Evolutionary conservation across 768 basidiomycete genomes (phyloP), one percentile per base, ranked within the genome.

Genomic region (Rubroboletus pulcherrimus): DNA sequence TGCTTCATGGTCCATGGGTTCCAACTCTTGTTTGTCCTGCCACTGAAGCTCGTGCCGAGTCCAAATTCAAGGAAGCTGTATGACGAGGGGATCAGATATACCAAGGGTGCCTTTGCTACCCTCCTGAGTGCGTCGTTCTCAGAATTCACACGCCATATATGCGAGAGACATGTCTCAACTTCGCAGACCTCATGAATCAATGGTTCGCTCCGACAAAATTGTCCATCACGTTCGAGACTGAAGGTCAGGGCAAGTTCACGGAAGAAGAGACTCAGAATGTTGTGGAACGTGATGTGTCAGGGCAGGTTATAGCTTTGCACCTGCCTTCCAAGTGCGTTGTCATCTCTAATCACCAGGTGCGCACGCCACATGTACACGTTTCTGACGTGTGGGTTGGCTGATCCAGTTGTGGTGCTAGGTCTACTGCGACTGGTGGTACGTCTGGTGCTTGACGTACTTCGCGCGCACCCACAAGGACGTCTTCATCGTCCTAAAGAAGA

Each of bases 291-390:
- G 80, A 91, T 63, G 63, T 66, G 26, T 66, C 72, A 2, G 91
- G 92, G 8, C 73, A 75, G 35, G 78, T 88, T 33, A 68, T 79
- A 3, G 78, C 76, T 8, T 73, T 98, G 51, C 80, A 84, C 53
- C 71, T 97, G 17, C 92, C 93, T 1, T 81, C 81, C 59, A 87
- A 92, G 68, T 81, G 86, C 34, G 86, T 98, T 26, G 73, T 93
- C 58, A 91, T 94, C 63, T 84, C 91, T 14, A 99, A 99, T 69
- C 96, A 99, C 69, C 96, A 95, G 77, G 92, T 93, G 56, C 44
- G 77, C 17, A 15, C 35, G 31, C 33, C 41, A 35, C 35, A 15
- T 11, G 41, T 21, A 26, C 35, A 29, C 7, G 42, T 43, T 38
- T n/a, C 45, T 38, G 29, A 50, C 49, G 30, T 46, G 38, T 24